These are phyloP conservation scores for Echinosophora koreensis DNA, from an alignment of 306 rosid species.

Conservation along the genomic window DNA sequence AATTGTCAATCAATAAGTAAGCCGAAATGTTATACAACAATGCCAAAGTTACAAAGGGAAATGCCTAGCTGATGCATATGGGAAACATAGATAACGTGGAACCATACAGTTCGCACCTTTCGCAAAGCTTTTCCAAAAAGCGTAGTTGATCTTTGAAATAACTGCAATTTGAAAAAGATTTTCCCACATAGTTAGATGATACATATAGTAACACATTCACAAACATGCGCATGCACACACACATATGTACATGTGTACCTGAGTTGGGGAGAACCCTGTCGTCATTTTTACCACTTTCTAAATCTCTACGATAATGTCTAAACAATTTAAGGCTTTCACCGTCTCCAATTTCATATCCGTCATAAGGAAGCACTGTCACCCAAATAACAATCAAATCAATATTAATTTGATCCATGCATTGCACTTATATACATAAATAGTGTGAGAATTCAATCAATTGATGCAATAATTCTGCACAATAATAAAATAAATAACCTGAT, in stretches of 20 bases:
- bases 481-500: not conserved
- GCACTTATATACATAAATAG: too few relatives aligned
- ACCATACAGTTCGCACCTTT: constrained; percentile 11
- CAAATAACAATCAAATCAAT: not conserved
- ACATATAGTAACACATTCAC: not conserved
- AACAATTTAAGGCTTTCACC: not conserved
- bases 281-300: not conserved
- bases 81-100: too few relatives aligned
- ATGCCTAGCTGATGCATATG: too few relatives aligned
- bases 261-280: too few relatives aligned
- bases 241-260: too few relatives aligned
- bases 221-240: not conserved
- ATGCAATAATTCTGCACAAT: too few relatives aligned
- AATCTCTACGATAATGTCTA: not conserved
- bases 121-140: constrained; percentile 24
- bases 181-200: not conserved
- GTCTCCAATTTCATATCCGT: not conserved
- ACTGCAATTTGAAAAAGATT: constrained; percentile 30
- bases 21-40: too few relatives aligned
- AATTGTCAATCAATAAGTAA: too few relatives aligned
- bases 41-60: too few relatives aligned
- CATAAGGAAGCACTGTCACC: constrained; percentile 29
- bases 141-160: constrained; percentile 17
- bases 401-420: not conserved
- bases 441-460: too few relatives aligned